A percentile compares a stretch with the other conserved stretches of the same genome.
These are phyloP conservation scores for Chaetomium sp. DNA, from an alignment of 2,329 filamentous ascomycete species.

Conservation along the genomic window DNA sequence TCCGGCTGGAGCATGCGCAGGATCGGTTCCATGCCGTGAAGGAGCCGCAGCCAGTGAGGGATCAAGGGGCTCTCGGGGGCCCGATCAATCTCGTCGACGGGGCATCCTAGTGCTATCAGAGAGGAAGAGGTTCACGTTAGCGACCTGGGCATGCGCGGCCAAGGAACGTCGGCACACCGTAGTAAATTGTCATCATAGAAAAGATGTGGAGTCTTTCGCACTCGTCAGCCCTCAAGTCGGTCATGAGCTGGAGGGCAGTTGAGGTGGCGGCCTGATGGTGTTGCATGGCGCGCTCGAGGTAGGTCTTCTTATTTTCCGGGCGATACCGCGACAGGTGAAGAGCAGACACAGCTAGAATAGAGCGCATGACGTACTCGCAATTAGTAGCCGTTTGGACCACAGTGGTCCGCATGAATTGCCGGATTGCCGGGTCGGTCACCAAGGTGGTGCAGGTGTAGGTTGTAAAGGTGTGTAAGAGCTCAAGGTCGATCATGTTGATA, in stretches of 20 bases:
- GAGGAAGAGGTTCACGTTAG: background rate
- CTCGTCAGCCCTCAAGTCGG: conserved; percentile 29
- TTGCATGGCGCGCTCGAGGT: conserved; percentile 34
- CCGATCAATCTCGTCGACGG: conserved; percentile 13
- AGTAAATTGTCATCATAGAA: conserved; percentile 37
- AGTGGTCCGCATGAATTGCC: conserved; percentile 48
- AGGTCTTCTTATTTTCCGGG: conserved; percentile 41
- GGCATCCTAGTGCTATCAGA: conserved; percentile 10
- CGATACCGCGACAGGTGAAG: conserved; percentile 48
- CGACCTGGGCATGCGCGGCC: background rate
- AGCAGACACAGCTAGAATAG: conserved; percentile 49
- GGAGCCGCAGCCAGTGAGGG: conserved; percentile 18
- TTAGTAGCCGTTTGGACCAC: conserved; percentile 48
- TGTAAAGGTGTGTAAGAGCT: conserved; percentile 53
- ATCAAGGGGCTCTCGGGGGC: conserved; percentile 11
- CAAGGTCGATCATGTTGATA: conserved; percentile 48
- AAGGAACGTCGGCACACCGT: conserved; percentile 30
- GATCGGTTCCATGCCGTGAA: conserved; percentile 20
- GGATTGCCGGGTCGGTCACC: conserved; percentile 43
- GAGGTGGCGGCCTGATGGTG: conserved; percentile 19
- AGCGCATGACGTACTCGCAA: conserved; percentile 49
- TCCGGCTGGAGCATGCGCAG: conserved; percentile 10
- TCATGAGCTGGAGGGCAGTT: conserved; percentile 30
- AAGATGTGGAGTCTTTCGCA: conserved; percentile 37
- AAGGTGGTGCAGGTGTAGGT: conserved; percentile 50